Base-by-base conservation (phyloP, 2,329 filamentous ascomycete species). In the Aspergillus ustus region DNA sequence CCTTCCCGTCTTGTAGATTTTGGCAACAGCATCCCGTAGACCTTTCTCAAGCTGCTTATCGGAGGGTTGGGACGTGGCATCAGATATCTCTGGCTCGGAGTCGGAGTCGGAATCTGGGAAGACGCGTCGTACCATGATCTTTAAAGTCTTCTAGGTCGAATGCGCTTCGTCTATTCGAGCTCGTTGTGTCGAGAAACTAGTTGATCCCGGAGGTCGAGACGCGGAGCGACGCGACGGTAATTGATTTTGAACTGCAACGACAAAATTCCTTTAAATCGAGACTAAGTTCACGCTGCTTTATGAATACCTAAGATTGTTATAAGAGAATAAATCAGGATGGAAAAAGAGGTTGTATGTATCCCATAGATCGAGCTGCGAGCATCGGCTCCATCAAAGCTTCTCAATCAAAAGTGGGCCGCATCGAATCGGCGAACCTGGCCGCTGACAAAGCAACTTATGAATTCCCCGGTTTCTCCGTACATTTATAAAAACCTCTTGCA, bases 1-100 rank as follows among this genome's bases (percentile, higher is more conserved):
- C 20, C 84, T 78, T 7, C 75, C 77, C 1, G 70, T 66, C 29
- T 71, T 69, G 67, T 71, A 77, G 52, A 78, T 69, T n/a, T 67
- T 64, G 15, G 70, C 70, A 34, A 80, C 78, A 15, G 73, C 70
- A 57, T 77, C 71, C 46, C 79, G 76, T 49, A 82, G 66, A 20
- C 68, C 72, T 45, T 73, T 69, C 61, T 79, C 77, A n/a, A 81
- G 64, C 15, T 55, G 48, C 25, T 69, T 61, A 51, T 79, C 73
- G 5, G 78, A 75, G 17, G 73, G 75, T 5, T 65, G 34, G 0
- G 61, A 59, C 3, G 64, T 57, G 7, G 37, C 43, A 2, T 65
- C 55, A 2, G 57, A 54, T 28, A 70, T 66, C 20, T 75, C 70
- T 7, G 65, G 63, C 40, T 76, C 70, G 1, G 72, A 71, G 5